Percentiles rank a stretch among this genome's conserved stretches.
phyloP scores from a whole-genome alignment of 2,329 filamentous ascomycete species.

The Cladobotryum protrusum region DNA sequence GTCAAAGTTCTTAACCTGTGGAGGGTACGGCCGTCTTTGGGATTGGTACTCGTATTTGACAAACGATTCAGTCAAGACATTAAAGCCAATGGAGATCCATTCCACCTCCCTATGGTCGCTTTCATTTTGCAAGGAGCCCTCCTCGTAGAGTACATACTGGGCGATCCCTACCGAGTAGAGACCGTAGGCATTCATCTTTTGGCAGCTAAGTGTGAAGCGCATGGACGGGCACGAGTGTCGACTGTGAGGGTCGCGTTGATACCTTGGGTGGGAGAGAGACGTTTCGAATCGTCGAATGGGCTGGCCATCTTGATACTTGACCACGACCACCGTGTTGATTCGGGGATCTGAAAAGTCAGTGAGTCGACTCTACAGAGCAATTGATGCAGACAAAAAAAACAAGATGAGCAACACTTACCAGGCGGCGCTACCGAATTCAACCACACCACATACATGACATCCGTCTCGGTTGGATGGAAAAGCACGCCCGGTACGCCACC shows the following conservation, averaged over 20 bases:
- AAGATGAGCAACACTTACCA: conserved; percentile 3
- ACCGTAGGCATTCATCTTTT: conserved; percentile 8
- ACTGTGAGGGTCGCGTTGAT: conserved; percentile 8
- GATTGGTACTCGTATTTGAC: conserved; percentile 5
- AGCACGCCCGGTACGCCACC: conserved; percentile 17
- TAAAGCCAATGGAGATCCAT: conserved; percentile 10
- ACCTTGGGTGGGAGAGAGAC: conserved; percentile 4
- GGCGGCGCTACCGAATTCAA: conserved; percentile 4
- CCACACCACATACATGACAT: conserved; percentile 16
- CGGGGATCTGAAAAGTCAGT: conserved; percentile 2
- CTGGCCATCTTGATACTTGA: conserved; percentile 9
- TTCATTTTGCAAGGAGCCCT: background rate
- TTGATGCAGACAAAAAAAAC: background rate
- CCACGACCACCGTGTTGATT: conserved; percentile 4
- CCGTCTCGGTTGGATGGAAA: conserved; percentile 15
- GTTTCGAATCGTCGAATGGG: conserved; percentile 6
- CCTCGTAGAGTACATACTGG: conserved; percentile 7
- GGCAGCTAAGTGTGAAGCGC: conserved; percentile 8
- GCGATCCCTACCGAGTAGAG: conserved; percentile 6
- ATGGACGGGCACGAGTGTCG: conserved; percentile 9
- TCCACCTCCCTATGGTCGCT: conserved; percentile 1
- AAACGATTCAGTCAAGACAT: conserved; percentile 9
- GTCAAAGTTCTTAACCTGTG: conserved; percentile 9
- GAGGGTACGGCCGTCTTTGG: conserved; percentile 4
- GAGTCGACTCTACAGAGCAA: background rate